Conservation (phyloP, 257 asterid species). For the Lavandula angustifolia region DNA sequence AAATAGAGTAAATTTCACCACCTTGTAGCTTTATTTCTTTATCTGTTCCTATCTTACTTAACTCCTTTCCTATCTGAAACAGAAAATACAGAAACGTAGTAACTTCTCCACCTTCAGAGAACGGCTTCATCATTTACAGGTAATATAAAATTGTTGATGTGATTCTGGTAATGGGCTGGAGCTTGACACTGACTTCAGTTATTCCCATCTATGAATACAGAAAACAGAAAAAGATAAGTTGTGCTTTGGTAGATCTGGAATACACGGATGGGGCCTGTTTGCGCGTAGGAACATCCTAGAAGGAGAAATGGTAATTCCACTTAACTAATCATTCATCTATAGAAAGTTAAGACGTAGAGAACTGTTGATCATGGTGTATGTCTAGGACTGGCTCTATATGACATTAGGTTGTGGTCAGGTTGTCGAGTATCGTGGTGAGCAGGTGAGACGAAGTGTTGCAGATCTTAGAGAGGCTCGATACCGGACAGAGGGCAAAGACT, state of each 20-base stretch:
- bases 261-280: constrained; percentile 99
- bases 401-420: constrained; percentile 54
- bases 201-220: constrained; percentile 46
- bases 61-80: constrained; percentile 35
- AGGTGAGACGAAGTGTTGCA: constrained; percentile 91
- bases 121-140: constrained; percentile 93
- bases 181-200: constrained; percentile 27
- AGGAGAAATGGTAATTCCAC: constrained; percentile 85
- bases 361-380: background rate
- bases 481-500: constrained; percentile 82
- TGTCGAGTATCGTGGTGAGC: constrained; percentile 98
- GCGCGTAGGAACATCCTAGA: constrained; percentile 82
- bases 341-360: background rate
- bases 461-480: constrained; percentile 94
- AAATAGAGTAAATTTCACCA: constrained; percentile 49
- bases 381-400: constrained; percentile 8
- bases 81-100: constrained; percentile 71
- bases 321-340: constrained; percentile 16
- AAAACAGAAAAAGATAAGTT: constrained; percentile 88
- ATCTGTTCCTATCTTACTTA: constrained; percentile 13
- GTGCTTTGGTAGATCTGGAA: constrained; percentile 96
- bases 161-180: constrained; percentile 24
- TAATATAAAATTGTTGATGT: constrained; percentile 35
- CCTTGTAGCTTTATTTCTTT: constrained; percentile 19
- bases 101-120: constrained; percentile 79